phyloP scores from a whole-genome alignment of 768 basidiomycete genomes.

The Tylopilus vinaceipallidus region DNA sequence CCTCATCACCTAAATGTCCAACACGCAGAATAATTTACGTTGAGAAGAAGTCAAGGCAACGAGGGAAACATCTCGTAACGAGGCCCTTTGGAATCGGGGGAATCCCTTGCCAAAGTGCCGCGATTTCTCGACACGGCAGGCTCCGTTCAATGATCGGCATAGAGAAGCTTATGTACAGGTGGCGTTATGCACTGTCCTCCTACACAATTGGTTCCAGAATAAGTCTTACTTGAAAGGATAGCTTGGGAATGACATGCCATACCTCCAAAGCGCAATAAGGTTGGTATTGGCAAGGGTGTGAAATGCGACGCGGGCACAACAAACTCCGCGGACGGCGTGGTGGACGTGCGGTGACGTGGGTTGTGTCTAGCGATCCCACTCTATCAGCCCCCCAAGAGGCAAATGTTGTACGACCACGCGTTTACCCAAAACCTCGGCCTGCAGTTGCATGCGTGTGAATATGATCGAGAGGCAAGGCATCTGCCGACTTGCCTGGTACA shows the following conservation, averaged over 20 bases:
- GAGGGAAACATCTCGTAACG: neutral
- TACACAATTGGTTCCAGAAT: neutral
- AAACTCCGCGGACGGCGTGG: slow-evolving; percentile 20
- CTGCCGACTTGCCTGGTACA: slow-evolving; percentile 73
- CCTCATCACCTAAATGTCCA: slow-evolving; percentile 2
- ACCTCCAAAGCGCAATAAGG: slow-evolving; percentile 1
- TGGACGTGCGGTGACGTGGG: neutral
- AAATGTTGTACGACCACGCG: slow-evolving; percentile 96
- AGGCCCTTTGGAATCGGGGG: neutral
- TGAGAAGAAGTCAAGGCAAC: slow-evolving; percentile 14
- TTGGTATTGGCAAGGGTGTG: slow-evolving; percentile 16
- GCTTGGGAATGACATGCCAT: slow-evolving; percentile 11
- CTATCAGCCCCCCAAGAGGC: slow-evolving; percentile 77
- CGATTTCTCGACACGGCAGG: neutral
- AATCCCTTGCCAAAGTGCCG: neutral
- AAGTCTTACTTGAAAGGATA: neutral
- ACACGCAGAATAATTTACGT: slow-evolving; percentile 7
- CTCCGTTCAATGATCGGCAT: neutral
- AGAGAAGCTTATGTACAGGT: neutral
- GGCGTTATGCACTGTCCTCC: neutral
- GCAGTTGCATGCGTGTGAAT: slow-evolving; percentile 7
- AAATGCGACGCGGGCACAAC: slow-evolving; percentile 8
- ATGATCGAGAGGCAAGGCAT: neutral
- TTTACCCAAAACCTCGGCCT: slow-evolving; percentile 92
- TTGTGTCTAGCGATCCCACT: slow-evolving; percentile 49